Percentiles rank a stretch among this genome's conserved stretches.
Evolutionary conservation across 1,284 basidiomycete species (phyloP).

Genomic region (Papiliotrema fonsecae): DNA sequence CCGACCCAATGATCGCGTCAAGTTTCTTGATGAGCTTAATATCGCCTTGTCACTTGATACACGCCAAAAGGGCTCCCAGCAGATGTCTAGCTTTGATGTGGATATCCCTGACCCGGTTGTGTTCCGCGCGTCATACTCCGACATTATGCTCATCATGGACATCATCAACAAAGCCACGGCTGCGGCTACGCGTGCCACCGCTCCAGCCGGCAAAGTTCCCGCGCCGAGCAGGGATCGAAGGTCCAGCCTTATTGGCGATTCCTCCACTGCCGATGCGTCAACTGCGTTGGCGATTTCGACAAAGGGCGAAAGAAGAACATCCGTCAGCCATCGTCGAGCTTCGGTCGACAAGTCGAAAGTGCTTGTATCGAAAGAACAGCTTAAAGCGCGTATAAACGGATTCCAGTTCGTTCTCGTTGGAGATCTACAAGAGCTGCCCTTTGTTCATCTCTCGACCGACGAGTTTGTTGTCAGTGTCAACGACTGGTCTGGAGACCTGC

Average conservation of each 20-base stretch:
- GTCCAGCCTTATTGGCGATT: conserved; percentile 5
- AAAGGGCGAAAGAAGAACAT: conserved; percentile 26
- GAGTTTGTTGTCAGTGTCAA: conserved; percentile 77
- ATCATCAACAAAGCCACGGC: conserved; percentile 86
- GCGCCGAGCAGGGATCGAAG: not conserved
- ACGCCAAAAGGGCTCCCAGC: conserved; percentile 64
- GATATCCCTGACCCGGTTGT: conserved; percentile 73
- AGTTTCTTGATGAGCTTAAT: conserved; percentile 91
- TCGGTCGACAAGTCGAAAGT: conserved; percentile 52
- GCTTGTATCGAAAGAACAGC: conserved; percentile 73
- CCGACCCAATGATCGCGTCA: conserved; percentile 71
- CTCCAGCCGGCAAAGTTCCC: conserved; percentile 10
- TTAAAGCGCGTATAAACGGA: conserved; percentile 79
- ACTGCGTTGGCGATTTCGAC: conserved; percentile 10
- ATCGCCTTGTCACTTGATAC: conserved; percentile 82
- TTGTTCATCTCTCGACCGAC: conserved; percentile 82
- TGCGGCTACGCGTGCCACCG: conserved; percentile 47
- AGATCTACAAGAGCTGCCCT: conserved; percentile 89
- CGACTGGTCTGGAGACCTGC: conserved; percentile 91
- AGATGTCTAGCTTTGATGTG: conserved; percentile 79
- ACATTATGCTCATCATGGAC: conserved; percentile 82
- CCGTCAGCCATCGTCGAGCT: conserved; percentile 52
- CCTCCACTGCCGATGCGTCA: conserved; percentile 15
- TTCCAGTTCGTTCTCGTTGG: conserved; percentile 92
- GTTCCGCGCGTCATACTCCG: conserved; percentile 86